These are phyloP conservation scores for Lantana camara DNA, from an alignment of 257 asterid genomes.

Conservation along the genomic window DNA sequence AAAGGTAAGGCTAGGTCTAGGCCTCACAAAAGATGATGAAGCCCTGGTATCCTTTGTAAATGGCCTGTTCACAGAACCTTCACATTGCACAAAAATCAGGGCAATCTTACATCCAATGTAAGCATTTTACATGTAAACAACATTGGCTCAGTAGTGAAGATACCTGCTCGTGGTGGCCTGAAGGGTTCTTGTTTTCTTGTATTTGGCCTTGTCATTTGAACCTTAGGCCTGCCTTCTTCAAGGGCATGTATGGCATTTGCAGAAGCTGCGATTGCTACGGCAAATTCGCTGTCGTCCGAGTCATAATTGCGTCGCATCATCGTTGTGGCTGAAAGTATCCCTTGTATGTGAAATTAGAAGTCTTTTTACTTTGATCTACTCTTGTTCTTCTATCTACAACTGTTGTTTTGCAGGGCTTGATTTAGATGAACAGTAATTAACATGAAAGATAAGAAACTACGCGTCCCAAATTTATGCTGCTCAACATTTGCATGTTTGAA, in stretches of 20 bases:
- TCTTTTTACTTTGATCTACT: background rate
- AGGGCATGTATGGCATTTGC: conserved; percentile 58
- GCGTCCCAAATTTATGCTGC: conserved; percentile 12
- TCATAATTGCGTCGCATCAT: conserved; percentile 39
- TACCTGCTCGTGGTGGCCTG: conserved; percentile 40
- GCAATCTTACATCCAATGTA: background rate
- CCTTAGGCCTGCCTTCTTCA: conserved; percentile 27
- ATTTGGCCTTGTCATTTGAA: conserved; percentile 25
- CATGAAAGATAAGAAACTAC: background rate
- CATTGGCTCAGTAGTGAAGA: background rate
- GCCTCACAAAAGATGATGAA: conserved; percentile 36
- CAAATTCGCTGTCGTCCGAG: conserved; percentile 42
- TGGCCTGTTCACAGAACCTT: conserved; percentile 43
- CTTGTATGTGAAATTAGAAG: background rate
- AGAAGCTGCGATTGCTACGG: conserved; percentile 68
- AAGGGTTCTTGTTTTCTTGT: conserved; percentile 35
- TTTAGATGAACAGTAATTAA: conserved; percentile 27
- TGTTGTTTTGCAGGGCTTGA: too few species aligned
- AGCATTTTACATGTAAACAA: background rate
- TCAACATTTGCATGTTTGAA: conserved; percentile 7
- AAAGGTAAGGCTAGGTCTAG: conserved; percentile 31
- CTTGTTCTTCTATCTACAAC: background rate
- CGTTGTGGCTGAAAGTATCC: background rate
- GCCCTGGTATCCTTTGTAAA: conserved; percentile 30
- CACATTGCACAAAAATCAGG: background rate